phyloP scores from a whole-genome alignment of 1,284 basidiomycete genomes.

The Coriolopsis trogii region DNA sequence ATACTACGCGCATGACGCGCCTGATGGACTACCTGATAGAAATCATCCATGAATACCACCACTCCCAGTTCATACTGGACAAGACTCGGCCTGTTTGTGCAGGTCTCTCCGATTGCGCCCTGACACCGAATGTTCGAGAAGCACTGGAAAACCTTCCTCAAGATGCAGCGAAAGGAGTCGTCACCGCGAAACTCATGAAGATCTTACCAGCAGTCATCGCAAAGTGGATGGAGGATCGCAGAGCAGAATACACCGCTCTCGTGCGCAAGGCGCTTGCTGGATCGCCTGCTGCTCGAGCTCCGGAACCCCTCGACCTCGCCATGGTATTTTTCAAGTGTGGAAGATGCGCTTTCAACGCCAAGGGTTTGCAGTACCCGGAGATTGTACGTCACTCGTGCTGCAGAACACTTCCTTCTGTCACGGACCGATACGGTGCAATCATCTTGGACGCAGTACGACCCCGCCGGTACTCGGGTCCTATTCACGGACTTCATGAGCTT shows the following conservation, averaged over 20 bases:
- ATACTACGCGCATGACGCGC: background rate
- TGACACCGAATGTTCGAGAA: background rate
- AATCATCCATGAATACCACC: background rate
- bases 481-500: too few relatives aligned
- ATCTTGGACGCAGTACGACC: too few relatives aligned
- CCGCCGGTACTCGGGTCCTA: too few relatives aligned
- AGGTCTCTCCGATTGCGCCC: background rate
- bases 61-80: background rate
- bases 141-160: background rate
- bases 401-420: background rate
- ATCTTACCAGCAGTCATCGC: background rate
- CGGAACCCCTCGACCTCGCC: background rate
- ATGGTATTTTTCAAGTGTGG: background rate
- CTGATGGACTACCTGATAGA: background rate
- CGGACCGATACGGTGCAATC: background rate
- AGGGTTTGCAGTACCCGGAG: background rate
- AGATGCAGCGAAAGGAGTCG: background rate
- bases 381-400: background rate
- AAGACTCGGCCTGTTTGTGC: background rate
- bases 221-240: background rate
- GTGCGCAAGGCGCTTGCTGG: background rate
- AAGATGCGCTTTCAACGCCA: background rate
- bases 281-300: background rate
- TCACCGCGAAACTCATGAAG: background rate
- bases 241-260: background rate